A percentile compares a stretch with the other conserved stretches of the same genome.
Evolutionary conservation across 208 protist genomes (phyloP).

Genomic region (Trypanosoma grayi): DNA sequence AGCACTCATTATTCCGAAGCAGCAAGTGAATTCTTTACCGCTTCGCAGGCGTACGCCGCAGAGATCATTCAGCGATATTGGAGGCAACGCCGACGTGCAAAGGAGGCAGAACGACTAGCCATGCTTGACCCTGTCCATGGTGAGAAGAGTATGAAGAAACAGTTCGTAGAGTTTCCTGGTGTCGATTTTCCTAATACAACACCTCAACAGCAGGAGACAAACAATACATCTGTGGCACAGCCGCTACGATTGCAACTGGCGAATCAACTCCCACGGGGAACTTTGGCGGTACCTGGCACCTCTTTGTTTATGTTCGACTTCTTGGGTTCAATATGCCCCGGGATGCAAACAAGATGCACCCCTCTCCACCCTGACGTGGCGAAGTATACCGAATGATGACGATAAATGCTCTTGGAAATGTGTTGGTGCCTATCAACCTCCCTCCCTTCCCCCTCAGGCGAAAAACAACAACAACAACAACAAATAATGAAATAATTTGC

Average conservation of each 20-base stretch:
- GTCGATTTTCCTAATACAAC: slow-evolving; percentile 9
- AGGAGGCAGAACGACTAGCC: background rate
- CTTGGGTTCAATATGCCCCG: slow-evolving; percentile 4
- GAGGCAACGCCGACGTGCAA: background rate
- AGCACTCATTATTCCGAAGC: background rate
- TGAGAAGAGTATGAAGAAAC: background rate
- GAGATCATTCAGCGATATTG: slow-evolving; percentile 10
- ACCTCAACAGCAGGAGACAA: background rate
- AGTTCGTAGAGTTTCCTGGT: background rate
- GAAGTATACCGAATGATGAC: no score
- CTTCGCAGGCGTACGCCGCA: slow-evolving; percentile 7
- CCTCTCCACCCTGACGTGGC: no score
- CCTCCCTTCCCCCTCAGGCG: no score
- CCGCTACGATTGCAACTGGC: background rate
- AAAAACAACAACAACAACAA: background rate
- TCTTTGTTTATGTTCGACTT: slow-evolving; percentile 48
- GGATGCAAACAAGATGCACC: no score
- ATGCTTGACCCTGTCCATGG: slow-evolving; percentile 1
- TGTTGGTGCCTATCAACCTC: no score
- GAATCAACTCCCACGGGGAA: slow-evolving; percentile 24
- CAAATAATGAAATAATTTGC: background rate
- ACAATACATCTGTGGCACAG: background rate
- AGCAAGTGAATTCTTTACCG: background rate
- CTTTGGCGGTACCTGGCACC: slow-evolving; percentile 28
- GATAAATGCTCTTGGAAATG: no score